These are phyloP conservation scores for Senna tora DNA, from an alignment of 306 rosid species.

Conservation along the genomic window DNA sequence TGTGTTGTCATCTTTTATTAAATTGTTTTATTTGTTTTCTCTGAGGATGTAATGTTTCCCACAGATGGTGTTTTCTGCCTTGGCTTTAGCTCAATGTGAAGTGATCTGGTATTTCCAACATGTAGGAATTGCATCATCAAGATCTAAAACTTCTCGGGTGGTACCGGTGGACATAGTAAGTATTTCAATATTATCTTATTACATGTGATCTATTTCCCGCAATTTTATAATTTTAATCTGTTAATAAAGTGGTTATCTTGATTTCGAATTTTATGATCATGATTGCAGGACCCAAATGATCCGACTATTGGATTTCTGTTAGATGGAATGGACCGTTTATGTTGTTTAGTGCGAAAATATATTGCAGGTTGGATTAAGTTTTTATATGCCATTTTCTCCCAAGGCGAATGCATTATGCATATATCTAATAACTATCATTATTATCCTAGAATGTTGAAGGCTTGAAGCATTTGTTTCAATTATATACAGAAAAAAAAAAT, in stretches of 20 bases:
- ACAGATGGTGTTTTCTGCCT: slow-evolving; percentile 99
- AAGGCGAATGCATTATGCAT: slow-evolving; percentile 21
- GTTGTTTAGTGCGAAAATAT: slow-evolving; percentile 96
- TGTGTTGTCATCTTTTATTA: slow-evolving; percentile 18
- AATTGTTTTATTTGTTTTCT: slow-evolving; percentile 12
- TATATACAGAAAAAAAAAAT: background rate
- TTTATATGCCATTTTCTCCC: slow-evolving; percentile 19
- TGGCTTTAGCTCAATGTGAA: slow-evolving; percentile 98
- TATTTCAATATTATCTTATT: slow-evolving; percentile 31
- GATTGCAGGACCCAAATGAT: slow-evolving; percentile 90
- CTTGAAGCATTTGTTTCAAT: slow-evolving; percentile 22
- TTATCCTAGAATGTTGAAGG: slow-evolving; percentile 32
- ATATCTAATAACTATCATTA: slow-evolving; percentile 20
- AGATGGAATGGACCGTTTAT: slow-evolving; percentile 94
- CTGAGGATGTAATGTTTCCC: slow-evolving; percentile 42
- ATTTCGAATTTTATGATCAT: slow-evolving; percentile 35
- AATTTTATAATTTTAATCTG: slow-evolving; percentile 25
- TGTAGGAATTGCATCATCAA: slow-evolving; percentile 88
- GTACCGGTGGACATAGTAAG: slow-evolving; percentile 86
- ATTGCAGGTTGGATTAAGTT: slow-evolving; percentile 75
- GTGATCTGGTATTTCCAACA: slow-evolving; percentile 96
- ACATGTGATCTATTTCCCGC: slow-evolving; percentile 22
- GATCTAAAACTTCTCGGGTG: slow-evolving; percentile 73
- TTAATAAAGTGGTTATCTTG: slow-evolving; percentile 43
- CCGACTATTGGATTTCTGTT: slow-evolving; percentile 92